Base-by-base conservation (phyloP, 2,329 filamentous ascomycete genomes). In the Zymoseptoria brevis region DNA sequence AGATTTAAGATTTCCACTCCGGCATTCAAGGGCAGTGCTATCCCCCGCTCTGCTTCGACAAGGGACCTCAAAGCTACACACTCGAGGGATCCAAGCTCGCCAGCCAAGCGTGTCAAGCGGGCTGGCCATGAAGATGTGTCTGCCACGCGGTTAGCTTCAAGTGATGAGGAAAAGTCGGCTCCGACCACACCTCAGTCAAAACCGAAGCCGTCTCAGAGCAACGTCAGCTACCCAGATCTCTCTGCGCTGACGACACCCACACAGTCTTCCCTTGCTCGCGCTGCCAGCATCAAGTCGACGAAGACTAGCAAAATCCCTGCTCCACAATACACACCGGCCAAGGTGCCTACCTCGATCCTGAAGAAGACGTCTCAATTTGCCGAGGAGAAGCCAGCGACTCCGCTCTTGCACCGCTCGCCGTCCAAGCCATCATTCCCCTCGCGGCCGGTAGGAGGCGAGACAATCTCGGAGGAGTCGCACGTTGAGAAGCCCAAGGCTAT, bases 211-310 rank as follows among this genome's bases (percentile, higher is more conserved):
- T n/a, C 35, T 45, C 35, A 45, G 35, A 80, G 80, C 66, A 62
- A 80, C 57, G 75, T 80, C 8, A 70, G 69, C 29, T 79, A 81
- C 50, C 62, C 74, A 79, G 60, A 77, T 79, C 62, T 85, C 79
- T 60, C 69, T n/a, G 68, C 72, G 29, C 77, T 93, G 29, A 83
- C 86, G 73, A 95, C 89, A 5, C 90, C 91, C 0, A 94, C 89
- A 8, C 90, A 90, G 72, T 79, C 89, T 7, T 90, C 88, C 0
- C 73, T 89, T 55, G 83, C 85, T 35, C 85, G 87, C 50, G 75
- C 81, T 53, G 75, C 80, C 57, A 84, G 79, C 64, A 75, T 82
- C 51, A 82, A 80, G 66, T 68, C 71, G 8, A 61, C 68, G 22
- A 78, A 77, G 67, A 72, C 59, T 9, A 60, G 61, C 29, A 71